Percentiles rank a stretch among this genome's conserved stretches.
These are phyloP conservation scores for Penicilliopsis zonata DNA, from an alignment of 495 filamentous ascomycete genomes.

Conservation along the genomic window DNA sequence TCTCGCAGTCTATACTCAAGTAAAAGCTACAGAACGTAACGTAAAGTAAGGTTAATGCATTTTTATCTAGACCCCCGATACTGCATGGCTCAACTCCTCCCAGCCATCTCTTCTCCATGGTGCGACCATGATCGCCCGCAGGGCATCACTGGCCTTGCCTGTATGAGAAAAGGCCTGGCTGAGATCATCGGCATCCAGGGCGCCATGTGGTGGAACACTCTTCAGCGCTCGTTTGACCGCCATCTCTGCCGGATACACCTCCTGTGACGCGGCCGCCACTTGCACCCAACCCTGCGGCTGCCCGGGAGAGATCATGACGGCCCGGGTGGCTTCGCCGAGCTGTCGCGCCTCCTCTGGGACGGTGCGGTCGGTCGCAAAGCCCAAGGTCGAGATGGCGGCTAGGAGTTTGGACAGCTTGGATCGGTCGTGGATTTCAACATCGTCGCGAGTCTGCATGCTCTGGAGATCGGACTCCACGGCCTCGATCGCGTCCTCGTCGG, in stretches of 20 bases:
- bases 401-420: constrained; percentile 45
- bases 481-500: constrained; percentile 62
- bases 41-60: not conserved
- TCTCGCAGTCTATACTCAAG: too few species aligned
- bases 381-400: constrained; percentile 39
- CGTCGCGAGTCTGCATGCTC: constrained; percentile 50
- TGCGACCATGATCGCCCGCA: constrained; percentile 66
- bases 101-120: constrained; percentile 66
- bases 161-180: constrained; percentile 68
- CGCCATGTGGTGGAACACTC: constrained; percentile 56
- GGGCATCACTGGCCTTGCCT: constrained; percentile 55
- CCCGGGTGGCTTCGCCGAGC: constrained; percentile 46
- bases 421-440: constrained; percentile 31
- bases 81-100: constrained; percentile 29
- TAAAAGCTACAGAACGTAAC: too few species aligned
- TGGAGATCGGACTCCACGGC: constrained; percentile 73
- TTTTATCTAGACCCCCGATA: constrained; percentile 11
- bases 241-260: constrained; percentile 59
- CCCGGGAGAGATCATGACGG: constrained; percentile 67
- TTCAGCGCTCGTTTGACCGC: constrained; percentile 66
- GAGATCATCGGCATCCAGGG: constrained; percentile 55
- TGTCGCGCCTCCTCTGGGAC: constrained; percentile 24
- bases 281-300: constrained; percentile 67
- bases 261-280: constrained; percentile 45
- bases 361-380: constrained; percentile 18